Percentiles rank a stretch among this genome's conserved stretches.
phyloP scores from a whole-genome alignment of 2,329 filamentous ascomycete genomes.

The Aulographum hederae region DNA sequence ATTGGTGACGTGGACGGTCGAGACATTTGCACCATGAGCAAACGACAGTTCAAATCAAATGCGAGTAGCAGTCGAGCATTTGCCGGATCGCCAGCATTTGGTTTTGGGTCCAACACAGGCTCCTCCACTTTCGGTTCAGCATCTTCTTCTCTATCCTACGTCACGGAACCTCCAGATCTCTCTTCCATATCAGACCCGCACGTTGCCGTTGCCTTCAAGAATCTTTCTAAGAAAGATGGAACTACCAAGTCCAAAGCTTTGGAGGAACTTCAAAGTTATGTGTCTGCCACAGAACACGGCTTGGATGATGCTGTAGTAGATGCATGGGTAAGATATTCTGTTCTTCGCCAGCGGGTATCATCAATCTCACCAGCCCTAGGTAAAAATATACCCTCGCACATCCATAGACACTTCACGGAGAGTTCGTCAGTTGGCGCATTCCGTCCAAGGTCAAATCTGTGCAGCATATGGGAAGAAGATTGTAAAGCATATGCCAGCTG shows the following conservation, averaged over 20 bases:
- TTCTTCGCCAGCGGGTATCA: too few species aligned
- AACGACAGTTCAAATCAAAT: slow-evolving; percentile 5
- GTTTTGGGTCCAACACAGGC: slow-evolving; percentile 21
- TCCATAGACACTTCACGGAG: slow-evolving; percentile 80
- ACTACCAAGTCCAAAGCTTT: slow-evolving; percentile 82
- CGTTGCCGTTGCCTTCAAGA: slow-evolving; percentile 80
- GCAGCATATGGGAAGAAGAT: slow-evolving; percentile 56
- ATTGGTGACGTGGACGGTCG: too few species aligned
- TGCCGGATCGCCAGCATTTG: slow-evolving; percentile 11
- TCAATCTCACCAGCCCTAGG: too few species aligned
- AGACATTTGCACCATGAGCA: slow-evolving; percentile 6
- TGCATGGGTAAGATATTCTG: slow-evolving; percentile 71
- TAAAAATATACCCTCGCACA: slow-evolving; percentile 69
- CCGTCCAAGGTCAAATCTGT: slow-evolving; percentile 46
- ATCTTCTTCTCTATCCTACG: slow-evolving; percentile 60
- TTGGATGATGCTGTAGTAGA: slow-evolving; percentile 71
- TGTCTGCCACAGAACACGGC: slow-evolving; percentile 38
- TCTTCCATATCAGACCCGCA: slow-evolving; percentile 60
- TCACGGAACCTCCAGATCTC: slow-evolving; percentile 71
- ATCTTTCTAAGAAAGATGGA: slow-evolving; percentile 78
- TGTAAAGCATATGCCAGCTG: slow-evolving; percentile 55
- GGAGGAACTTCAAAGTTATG: slow-evolving; percentile 58
- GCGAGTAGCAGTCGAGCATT: slow-evolving; percentile 4
- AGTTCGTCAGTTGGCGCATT: slow-evolving; percentile 74
- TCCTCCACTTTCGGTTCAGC: slow-evolving; percentile 24